A percentile compares a stretch with the other conserved stretches of the same genome.
Evolutionary conservation across 345 rosid species (phyloP).

Genomic region (Hibiscus syriacus): DNA sequence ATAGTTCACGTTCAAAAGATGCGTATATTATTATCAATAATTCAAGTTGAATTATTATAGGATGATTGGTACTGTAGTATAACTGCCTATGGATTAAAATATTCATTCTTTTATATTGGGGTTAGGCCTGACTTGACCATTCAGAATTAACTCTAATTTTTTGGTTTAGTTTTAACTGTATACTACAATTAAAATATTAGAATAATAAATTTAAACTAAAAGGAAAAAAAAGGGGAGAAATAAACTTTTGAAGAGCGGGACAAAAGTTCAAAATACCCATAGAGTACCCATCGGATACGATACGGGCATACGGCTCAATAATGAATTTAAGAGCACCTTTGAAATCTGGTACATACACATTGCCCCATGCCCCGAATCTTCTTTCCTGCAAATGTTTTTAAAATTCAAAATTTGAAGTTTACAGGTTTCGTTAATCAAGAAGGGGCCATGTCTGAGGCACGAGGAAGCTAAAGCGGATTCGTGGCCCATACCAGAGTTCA

Average conservation of each 20-base stretch:
- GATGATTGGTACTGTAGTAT: too few relatives aligned
- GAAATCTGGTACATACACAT: neutral
- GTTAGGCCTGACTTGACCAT: too few relatives aligned
- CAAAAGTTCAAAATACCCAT: neutral
- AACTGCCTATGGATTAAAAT: too few relatives aligned
- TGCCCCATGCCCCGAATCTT: neutral
- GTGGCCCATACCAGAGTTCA: neutral
- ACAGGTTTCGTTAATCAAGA: neutral
- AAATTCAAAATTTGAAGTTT: neutral
- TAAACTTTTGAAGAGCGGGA: neutral
- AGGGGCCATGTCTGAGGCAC: neutral
- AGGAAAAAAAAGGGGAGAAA: neutral
- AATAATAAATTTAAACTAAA: neutral
- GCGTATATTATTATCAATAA: neutral
- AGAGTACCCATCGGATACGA: neutral
- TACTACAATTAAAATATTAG: too few relatives aligned
- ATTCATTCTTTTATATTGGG: too few relatives aligned
- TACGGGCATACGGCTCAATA: too few relatives aligned
- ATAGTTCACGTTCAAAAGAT: neutral
- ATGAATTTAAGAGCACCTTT: neutral
- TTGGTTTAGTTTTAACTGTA: too few relatives aligned
- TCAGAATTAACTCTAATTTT: too few relatives aligned
- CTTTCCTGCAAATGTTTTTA: neutral
- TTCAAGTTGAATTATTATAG: too few relatives aligned
- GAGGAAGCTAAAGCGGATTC: neutral